Base-by-base conservation (phyloP, 257 asterid genomes). In the Ocimum tenuiflorum region DNA sequence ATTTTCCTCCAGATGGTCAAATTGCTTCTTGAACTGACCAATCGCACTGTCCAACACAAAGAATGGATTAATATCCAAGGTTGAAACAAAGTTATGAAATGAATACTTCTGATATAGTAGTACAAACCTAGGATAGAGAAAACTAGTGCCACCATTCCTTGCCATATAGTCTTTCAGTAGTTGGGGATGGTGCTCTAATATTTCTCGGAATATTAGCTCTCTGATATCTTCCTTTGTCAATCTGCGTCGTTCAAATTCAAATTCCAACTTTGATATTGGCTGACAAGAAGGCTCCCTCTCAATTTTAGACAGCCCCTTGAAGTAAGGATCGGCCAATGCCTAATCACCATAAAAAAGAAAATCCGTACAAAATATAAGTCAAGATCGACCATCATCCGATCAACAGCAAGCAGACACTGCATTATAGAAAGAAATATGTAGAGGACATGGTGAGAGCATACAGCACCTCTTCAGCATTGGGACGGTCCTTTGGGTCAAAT, bases 251-350 rank as follows among this genome's bases (percentile, higher is more conserved):
- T 91, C 97, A 77, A 91, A 91, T 75, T 85, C 97, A 78, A 91
- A 91, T 80, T 91, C 97, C 67, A 88, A 63, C 85, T 88, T 88
- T 17, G 91, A 88, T 76, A 91, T 86, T 54, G 87, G 86, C 74
- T 77, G 87, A 76, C 87, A 83, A 71, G 96, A 82, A 59, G 96
- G 97, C 78, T 91, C 97, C 79, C 96, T 78, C 81, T 88, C 97
- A 71, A 85, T 71, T 72, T 85, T 91, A 31, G 97, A 79, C 57
- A 91, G 82, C 12, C 97, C 96, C 77, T 82, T 88, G 78, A 91
- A 91, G 80, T 88, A 91, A 22, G 96, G 96, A 86, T 91, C 94
- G 35, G 91, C 85, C 83, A 91, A 79, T 45, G 96, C 97, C 97
- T 91, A 65, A 57, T 60, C 68, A 77, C 48, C 70, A 78, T 8